Conservation (phyloP, 495 filamentous ascomycete species). For the Aspergillus asperescens region DNA sequence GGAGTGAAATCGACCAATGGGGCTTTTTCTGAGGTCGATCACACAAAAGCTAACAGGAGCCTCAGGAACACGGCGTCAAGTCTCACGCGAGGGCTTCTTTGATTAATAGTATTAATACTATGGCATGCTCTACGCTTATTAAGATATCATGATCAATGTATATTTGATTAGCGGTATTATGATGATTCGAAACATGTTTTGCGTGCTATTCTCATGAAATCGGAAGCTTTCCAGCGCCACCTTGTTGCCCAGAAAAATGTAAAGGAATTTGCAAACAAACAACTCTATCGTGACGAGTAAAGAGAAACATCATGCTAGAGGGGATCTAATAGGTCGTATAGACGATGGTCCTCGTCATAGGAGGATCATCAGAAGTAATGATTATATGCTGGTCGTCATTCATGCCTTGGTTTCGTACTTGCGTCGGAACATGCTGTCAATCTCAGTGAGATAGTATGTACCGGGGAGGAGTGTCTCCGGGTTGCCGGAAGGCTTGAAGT, state of each 20-base stretch:
- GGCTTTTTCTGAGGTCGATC: not conserved
- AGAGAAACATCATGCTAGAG: slow-evolving; percentile 28
- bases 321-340: slow-evolving; percentile 42
- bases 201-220: slow-evolving; percentile 1
- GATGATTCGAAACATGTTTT: slow-evolving; percentile 3
- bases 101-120: not conserved
- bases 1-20: not conserved
- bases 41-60: not conserved
- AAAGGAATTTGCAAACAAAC: slow-evolving; percentile 12
- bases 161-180: slow-evolving; percentile 15
- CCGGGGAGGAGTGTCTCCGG: slow-evolving; percentile 69
- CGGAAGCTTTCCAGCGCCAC: slow-evolving; percentile 22
- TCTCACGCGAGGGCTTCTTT: not conserved
- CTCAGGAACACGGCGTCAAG: not conserved
- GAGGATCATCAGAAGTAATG: slow-evolving; percentile 22
- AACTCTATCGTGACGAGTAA: slow-evolving; percentile 28
- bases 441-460: slow-evolving; percentile 82
- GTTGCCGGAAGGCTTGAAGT: slow-evolving; percentile 73
- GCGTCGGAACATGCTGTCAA: slow-evolving; percentile 95
- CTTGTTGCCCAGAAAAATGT: slow-evolving; percentile 4
- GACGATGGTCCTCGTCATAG: slow-evolving; percentile 28
- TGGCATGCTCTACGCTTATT: not conserved
- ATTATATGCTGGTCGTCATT: slow-evolving; percentile 18
- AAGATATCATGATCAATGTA: not conserved
- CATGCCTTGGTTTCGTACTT: slow-evolving; percentile 84